Conservation (phyloP, 2,329 filamentous ascomycete genomes). For the Scytalidium lignicola region DNA sequence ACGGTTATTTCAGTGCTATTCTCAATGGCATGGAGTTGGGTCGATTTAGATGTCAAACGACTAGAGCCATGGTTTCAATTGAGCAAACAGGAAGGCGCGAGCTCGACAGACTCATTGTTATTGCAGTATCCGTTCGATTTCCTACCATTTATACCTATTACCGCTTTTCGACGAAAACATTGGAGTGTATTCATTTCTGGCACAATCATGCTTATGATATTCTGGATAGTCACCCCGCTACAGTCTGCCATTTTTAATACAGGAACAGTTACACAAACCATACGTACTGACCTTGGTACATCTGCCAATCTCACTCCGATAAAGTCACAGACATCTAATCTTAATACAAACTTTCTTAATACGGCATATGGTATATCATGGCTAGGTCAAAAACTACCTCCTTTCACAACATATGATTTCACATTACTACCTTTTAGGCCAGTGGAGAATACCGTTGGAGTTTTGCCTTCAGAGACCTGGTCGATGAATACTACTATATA, state of each 20-base stretch:
- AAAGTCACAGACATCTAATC: conserved; percentile 19
- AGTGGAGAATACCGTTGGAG: rapidly evolving
- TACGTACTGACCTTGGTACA: conserved; percentile 5
- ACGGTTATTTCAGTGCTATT: conserved; percentile 50
- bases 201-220: conserved; percentile 43
- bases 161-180: conserved; percentile 35
- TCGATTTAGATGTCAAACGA: conserved; percentile 53
- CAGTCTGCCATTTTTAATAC: conserved; percentile 51
- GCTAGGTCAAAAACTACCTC: conserved; percentile 38
- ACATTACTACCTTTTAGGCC: conserved; percentile 38
- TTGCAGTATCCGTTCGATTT: conserved; percentile 50
- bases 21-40: conserved; percentile 51
- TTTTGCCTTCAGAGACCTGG: conserved; percentile 11
- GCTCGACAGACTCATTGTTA: conserved; percentile 40
- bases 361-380: conserved; percentile 40
- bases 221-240: conserved; percentile 49
- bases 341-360: conserved; percentile 36
- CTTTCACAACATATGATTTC: conserved; percentile 38
- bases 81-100: conserved; percentile 39
- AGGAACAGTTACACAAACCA: conserved; percentile 20
- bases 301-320: conserved; percentile 25
- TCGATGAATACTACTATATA: conserved; percentile 25
- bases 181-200: conserved; percentile 48
- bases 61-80: conserved; percentile 57
- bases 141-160: conserved; percentile 37